phyloP scores from a whole-genome alignment of 2,329 filamentous ascomycete genomes.

The Ascochyta viciae-villosae region DNA sequence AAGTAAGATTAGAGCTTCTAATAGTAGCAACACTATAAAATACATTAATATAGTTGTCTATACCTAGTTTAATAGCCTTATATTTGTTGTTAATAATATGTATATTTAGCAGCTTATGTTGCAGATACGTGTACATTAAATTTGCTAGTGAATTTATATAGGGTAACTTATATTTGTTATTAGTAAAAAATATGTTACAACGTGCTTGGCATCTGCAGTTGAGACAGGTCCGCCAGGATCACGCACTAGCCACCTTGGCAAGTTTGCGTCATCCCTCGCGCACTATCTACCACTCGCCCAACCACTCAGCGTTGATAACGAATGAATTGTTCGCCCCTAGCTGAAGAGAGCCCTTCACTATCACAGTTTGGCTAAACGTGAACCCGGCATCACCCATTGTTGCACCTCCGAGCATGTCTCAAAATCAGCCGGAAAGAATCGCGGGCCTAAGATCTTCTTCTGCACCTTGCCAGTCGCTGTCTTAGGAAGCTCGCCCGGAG shows the following conservation, averaged over 20 bases:
- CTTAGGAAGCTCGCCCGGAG: conserved; percentile 57
- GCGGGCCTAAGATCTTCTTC: conserved; percentile 55
- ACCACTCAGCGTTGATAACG: no score
- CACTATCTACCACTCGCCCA: not conserved
- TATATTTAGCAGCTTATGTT: no score
- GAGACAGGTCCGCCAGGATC: not conserved
- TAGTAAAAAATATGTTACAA: no score
- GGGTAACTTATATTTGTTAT: no score
- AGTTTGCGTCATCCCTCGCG: not conserved
- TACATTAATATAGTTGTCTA: no score
- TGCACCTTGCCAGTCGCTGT: conserved; percentile 59
- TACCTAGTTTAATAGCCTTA: no score
- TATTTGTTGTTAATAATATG: no score
- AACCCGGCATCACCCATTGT: conserved; percentile 29
- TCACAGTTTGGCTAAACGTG: conserved; percentile 34
- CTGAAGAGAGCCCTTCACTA: conserved; percentile 14
- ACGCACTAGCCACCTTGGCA: not conserved
- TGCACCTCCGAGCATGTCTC: conserved; percentile 36
- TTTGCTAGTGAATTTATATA: no score
- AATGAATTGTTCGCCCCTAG: not conserved
- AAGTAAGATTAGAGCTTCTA: no score
- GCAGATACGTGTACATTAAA: no score
- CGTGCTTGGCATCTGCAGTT: no score
- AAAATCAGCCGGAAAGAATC: conserved; percentile 46
- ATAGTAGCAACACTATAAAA: no score